A percentile compares a stretch with the other conserved stretches of the same genome.
Evolutionary conservation across 2,329 filamentous ascomycete species (phyloP).

Genomic region (Xylaria sp.): DNA sequence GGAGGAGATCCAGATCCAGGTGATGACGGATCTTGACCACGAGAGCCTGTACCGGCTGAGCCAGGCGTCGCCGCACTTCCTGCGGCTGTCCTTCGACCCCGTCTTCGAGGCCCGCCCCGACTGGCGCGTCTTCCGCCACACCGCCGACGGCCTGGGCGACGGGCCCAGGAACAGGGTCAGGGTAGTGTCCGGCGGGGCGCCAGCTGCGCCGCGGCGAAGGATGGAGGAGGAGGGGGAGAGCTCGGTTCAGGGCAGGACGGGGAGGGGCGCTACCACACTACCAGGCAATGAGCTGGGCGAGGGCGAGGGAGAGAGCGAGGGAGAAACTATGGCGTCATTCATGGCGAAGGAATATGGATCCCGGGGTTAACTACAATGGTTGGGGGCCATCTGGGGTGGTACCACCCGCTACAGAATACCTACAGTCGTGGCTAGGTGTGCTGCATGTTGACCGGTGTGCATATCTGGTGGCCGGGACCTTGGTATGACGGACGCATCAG

Average conservation of each 20-base stretch:
- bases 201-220: neutral
- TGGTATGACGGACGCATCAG: too few relatives aligned
- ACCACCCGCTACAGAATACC: too few relatives aligned
- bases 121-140: conserved; percentile 19
- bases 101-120: conserved; percentile 11
- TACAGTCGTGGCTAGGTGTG: neutral
- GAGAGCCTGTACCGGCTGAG: conserved; percentile 22
- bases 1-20: conserved; percentile 19
- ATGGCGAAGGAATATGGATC: conserved; percentile 7
- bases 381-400: too few relatives aligned
- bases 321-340: conserved; percentile 14
- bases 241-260: neutral
- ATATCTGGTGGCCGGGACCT: too few relatives aligned
- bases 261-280: too few relatives aligned
- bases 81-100: conserved; percentile 19
- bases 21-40: conserved; percentile 22
- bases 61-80: conserved; percentile 15
- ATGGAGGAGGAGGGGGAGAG: neutral
- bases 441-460: neutral
- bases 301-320: conserved; percentile 1
- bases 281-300: too few relatives aligned
- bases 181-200: neutral
- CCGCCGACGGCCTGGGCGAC: conserved; percentile 4
- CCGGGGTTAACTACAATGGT: neutral
- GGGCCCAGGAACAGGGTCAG: neutral